These are phyloP conservation scores for Talaromyces funiculosus DNA, from an alignment of 2,329 filamentous ascomycete species.

Conservation along the genomic window DNA sequence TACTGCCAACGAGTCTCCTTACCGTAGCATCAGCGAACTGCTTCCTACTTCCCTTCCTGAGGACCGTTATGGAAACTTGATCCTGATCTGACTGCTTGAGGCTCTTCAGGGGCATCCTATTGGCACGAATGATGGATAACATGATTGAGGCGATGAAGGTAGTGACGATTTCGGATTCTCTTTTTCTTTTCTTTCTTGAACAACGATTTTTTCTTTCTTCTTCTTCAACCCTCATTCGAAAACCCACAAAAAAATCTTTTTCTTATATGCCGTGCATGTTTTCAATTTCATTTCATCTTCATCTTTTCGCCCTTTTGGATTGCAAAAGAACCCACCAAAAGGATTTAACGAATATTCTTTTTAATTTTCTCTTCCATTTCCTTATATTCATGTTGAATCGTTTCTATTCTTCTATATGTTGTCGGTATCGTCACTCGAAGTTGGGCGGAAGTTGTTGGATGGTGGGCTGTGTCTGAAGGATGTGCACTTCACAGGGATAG, in stretches of 20 bases:
- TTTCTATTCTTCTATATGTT: background rate
- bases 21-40: slow-evolving; percentile 13
- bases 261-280: background rate
- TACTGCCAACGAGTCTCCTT: background rate
- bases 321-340: background rate
- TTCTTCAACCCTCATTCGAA: background rate
- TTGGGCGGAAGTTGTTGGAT: slow-evolving; percentile 1
- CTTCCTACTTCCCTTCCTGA: slow-evolving; percentile 11
- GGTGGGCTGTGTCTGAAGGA: background rate
- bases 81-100: slow-evolving; percentile 5
- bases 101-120: background rate
- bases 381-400: background rate
- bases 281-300: slow-evolving; percentile 1
- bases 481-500: background rate
- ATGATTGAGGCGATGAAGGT: background rate
- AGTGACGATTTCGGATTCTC: slow-evolving; percentile 4
- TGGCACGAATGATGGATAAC: slow-evolving; percentile 8
- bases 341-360: background rate
- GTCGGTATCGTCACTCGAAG: background rate
- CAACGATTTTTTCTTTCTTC: background rate
- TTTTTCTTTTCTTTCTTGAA: background rate
- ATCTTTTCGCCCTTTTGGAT: slow-evolving; percentile 1
- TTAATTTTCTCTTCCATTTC: background rate
- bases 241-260: background rate
- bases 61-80: slow-evolving; percentile 12